Percentiles rank a stretch among this genome's conserved stretches.
Evolutionary conservation across 345 rosid genomes (phyloP).

Genomic region (Camelina hispida): DNA sequence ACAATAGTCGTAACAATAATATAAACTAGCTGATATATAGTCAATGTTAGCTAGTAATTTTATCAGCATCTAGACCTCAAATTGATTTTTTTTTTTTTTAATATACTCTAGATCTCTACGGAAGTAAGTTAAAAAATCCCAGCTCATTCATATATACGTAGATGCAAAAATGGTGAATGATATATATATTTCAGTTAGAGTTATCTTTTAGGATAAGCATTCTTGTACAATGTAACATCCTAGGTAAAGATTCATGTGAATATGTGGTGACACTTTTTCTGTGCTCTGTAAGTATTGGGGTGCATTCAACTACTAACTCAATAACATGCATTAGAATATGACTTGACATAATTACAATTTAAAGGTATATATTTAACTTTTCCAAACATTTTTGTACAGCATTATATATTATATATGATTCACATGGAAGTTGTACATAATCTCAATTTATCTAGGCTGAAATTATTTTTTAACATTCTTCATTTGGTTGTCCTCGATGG

Average conservation of each 20-base stretch:
- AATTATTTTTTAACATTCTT: too few species aligned
- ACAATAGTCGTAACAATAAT: not conserved
- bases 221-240: not conserved
- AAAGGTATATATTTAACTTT: not conserved
- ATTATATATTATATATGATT: not conserved
- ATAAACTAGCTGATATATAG: not conserved
- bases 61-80: not conserved
- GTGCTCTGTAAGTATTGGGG: not conserved
- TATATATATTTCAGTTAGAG: not conserved
- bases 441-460: too few species aligned
- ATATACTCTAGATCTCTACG: not conserved
- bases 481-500: not conserved
- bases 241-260: too few species aligned
- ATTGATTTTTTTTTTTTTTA: not conserved
- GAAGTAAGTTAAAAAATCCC: not conserved
- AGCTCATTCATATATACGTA: not conserved
- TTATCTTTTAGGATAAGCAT: not conserved
- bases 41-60: slow-evolving; percentile 2
- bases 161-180: slow-evolving; percentile 4
- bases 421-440: not conserved
- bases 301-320: not conserved
- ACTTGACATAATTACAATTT: not conserved
- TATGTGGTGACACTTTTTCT: too few species aligned
- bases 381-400: not conserved
- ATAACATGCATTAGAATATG: not conserved